A percentile compares a stretch with the other conserved stretches of the same genome.
These are phyloP conservation scores for Dactylonectria macrodidyma DNA, from an alignment of 2,329 filamentous ascomycete genomes.

Conservation along the genomic window DNA sequence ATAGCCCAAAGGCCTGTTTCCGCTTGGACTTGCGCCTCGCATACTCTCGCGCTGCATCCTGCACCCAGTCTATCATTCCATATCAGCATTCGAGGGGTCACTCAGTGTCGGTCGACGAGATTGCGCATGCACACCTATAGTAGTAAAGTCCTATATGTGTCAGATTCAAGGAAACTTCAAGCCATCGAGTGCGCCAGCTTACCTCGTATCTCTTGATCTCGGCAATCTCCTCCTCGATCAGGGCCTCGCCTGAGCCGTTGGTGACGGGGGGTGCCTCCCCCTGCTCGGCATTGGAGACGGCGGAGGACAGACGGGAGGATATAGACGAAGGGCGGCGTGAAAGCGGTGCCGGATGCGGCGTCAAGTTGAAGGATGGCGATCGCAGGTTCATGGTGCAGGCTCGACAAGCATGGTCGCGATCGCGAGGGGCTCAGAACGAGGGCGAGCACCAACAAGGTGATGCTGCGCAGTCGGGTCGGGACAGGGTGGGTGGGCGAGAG, in stretches of 20 bases:
- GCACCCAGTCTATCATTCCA: conserved; percentile 84
- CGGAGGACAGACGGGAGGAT: conserved; percentile 76
- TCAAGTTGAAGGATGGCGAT: conserved; percentile 65
- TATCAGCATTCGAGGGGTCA: conserved; percentile 50
- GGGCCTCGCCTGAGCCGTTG: conserved; percentile 71
- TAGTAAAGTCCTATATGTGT: conserved; percentile 83
- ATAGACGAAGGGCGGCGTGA: conserved; percentile 71
- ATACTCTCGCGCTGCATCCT: conserved; percentile 94
- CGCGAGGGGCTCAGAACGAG: conserved; percentile 11
- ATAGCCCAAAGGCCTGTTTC: conserved; percentile 79
- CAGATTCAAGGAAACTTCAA: conserved; percentile 47
- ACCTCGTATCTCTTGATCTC: conserved; percentile 98
- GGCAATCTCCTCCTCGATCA: conserved; percentile 94
- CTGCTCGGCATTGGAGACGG: conserved; percentile 75
- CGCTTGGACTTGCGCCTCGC: conserved; percentile 83
- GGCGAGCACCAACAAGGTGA: conserved; percentile 17
- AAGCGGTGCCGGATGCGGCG: conserved; percentile 51
- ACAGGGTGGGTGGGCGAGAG: not conserved
- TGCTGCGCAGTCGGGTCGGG: not conserved
- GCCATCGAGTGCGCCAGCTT: conserved; percentile 36
- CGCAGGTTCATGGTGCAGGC: conserved; percentile 63
- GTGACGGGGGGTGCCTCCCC: conserved; percentile 68
- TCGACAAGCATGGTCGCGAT: conserved; percentile 57
- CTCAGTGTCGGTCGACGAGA: conserved; percentile 29
- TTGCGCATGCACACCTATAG: conserved; percentile 73